phyloP scores from a whole-genome alignment of 305 asterid genomes.

The Solanum hybrid region DNA sequence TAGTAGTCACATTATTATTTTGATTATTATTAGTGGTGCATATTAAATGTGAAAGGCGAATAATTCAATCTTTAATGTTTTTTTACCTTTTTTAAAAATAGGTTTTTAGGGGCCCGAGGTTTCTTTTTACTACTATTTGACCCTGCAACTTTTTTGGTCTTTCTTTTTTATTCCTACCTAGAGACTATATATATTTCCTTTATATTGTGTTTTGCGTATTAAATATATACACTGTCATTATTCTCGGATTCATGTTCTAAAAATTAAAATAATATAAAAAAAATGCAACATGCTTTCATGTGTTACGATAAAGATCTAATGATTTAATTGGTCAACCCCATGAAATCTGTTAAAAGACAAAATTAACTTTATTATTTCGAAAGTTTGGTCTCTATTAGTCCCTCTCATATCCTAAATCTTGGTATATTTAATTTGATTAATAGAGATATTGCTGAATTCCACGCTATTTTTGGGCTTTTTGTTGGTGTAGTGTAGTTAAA shows the following conservation, averaged over 20 bases:
- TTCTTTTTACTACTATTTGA: constrained; percentile 30
- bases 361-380: neutral
- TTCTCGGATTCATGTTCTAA: neutral
- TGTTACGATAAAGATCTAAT: neutral
- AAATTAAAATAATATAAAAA: neutral
- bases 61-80: constrained; percentile 1
- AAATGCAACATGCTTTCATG: neutral
- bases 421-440: neutral
- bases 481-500: neutral
- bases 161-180: neutral
- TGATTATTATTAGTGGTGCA: neutral
- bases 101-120: constrained; percentile 62
- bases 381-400: neutral
- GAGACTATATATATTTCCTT: neutral
- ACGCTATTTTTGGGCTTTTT: constrained; percentile 6
- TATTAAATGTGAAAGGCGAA: constrained; percentile 9
- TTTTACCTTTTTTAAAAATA: neutral
- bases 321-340: neutral
- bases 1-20: constrained; percentile 4
- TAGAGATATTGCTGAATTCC: constrained; percentile 15
- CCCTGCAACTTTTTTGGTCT: constrained; percentile 5
- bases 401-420: neutral
- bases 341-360: constrained; percentile 9
- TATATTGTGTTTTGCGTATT: neutral
- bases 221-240: neutral